Conservation (phyloP, 495 filamentous ascomycete species). For the Bacidia rubella region DNA sequence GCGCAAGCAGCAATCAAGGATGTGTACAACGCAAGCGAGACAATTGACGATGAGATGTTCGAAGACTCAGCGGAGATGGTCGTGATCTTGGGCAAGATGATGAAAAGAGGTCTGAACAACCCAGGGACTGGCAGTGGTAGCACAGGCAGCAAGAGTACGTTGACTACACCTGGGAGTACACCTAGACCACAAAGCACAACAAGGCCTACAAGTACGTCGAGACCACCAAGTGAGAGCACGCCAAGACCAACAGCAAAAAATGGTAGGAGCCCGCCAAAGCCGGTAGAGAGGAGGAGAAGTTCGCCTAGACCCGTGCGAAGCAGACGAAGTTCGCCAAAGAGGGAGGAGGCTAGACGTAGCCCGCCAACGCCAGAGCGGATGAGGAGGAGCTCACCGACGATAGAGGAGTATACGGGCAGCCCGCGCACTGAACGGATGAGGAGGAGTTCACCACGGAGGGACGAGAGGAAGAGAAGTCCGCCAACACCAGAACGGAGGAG, state of each 20-base stretch:
- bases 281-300: neutral
- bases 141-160: slow-evolving; percentile 1
- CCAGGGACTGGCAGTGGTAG: slow-evolving; percentile 5
- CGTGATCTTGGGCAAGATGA: slow-evolving; percentile 61
- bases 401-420: neutral
- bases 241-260: neutral
- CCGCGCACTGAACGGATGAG: neutral
- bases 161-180: neutral
- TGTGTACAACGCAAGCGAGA: slow-evolving; percentile 80
- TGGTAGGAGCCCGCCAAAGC: neutral
- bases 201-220: neutral
- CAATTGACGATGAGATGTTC: slow-evolving; percentile 84
- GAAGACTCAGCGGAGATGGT: slow-evolving; percentile 66
- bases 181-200: neutral
- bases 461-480: neutral
- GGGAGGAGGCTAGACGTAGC: neutral
- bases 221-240: neutral
- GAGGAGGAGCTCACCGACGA: neutral
- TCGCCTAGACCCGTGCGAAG: neutral
- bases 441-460: neutral
- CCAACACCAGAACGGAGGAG: neutral
- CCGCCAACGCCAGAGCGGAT: neutral
- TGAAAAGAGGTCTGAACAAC: slow-evolving; percentile 45
- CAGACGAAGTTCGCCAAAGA: neutral
- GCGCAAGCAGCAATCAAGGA: slow-evolving; percentile 77